Base-by-base conservation (phyloP, 2,329 filamentous ascomycete species). In the Stenocarpella maydis region DNA sequence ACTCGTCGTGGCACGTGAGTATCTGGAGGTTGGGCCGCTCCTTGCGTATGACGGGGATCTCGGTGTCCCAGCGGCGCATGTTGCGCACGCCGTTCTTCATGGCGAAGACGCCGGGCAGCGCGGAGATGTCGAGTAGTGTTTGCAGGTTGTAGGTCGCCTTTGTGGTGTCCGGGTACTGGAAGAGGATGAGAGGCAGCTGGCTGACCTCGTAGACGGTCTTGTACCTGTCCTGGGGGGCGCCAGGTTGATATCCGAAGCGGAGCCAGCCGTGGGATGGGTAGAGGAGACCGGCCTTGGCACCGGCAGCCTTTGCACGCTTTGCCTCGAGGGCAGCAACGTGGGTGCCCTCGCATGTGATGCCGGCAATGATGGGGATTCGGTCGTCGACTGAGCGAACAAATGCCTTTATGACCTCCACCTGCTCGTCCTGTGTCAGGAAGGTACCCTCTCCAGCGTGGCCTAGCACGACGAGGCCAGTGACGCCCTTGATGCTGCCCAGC, bases 51-150 rank as follows among this genome's bases (percentile, higher is more conserved):
- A 86, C 79, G 19, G 84, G 85, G 70, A 87, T 87, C 75, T 87
- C 85, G 0, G 83, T 85, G 64, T 87, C 85, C 85, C 85, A 87
- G 21, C 85, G 82, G n/a, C 83, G 80, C 85, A 87, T 86, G 75
- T 87, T 86, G 65, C 85, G 82, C 12, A 87, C 85, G 24, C 85
- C 85, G 71, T 86, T 87, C 80, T 87, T 87, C 84, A 87, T 87
- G 19, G 85, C 85, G 54, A 87, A 85, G 7, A 85, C 83, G 34
- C 85, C 84, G 1, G 84, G 85, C 41, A 80, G 37, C 6, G 37
- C 54, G 1, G 54, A 41, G 14, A 58, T 58, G 2, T 58, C 54
- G n/a, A 58, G 37, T 3, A 58, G 34, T 0, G 54, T 58, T 14
- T 58, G 54, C 3, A 58, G 37, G 24, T 28, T 58, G 37, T 58